Evolutionary conservation across 106 monocot species (phyloP), one percentile per base, ranked within the genome.

Genomic region (Acorus calamus): DNA sequence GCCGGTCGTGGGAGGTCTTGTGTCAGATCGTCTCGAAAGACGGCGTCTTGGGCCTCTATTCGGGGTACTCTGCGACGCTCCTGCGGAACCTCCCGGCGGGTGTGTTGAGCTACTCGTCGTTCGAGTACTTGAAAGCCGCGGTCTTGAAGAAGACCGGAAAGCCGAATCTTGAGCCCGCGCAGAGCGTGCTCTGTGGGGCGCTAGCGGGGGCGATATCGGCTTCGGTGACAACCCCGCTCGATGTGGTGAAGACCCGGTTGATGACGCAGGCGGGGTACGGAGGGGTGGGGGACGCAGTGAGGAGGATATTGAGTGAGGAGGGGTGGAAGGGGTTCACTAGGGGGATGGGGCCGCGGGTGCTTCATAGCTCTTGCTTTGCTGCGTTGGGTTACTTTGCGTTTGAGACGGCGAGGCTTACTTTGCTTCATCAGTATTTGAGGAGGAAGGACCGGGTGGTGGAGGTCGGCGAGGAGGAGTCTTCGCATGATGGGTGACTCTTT

Each of bases 291-390:
- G 83, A 81, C 44, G 83, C 74, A 0, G 68, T 86, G 79, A 66
- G 66, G 64, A 78, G 78, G 69, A 92, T 98, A 14, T 64, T 92
- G 68, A 55, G 12, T 45, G 98, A 98, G 62, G 91, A 91, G 69
- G 98, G 98, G 28, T 88, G 80, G 84, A 14, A 50, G 2, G 92
- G 98, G 42, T 49, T 98, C 14, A 76, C 63, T 2, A 61, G 96
- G n/a, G 96, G 96, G 4, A 85, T 98, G 46, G 96, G 96, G 0
- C 96, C 96, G 1, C 69, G 96, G 61, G 85, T 98, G 53, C 77
- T 98, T 52, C 91, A 98, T 61, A 98, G 98, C 53, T 87, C 98
- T 7, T 98, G 98, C 77, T 98, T 98, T 64, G 77, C 98, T 2
- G 98, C 88, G 3, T 56, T 98, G 47, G 98, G 98, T 0, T 94